Percentiles rank a stretch among this genome's conserved stretches.
phyloP scores from a whole-genome alignment of 1,139 yeast species.

The Barnettozyma hawaiiensis region DNA sequence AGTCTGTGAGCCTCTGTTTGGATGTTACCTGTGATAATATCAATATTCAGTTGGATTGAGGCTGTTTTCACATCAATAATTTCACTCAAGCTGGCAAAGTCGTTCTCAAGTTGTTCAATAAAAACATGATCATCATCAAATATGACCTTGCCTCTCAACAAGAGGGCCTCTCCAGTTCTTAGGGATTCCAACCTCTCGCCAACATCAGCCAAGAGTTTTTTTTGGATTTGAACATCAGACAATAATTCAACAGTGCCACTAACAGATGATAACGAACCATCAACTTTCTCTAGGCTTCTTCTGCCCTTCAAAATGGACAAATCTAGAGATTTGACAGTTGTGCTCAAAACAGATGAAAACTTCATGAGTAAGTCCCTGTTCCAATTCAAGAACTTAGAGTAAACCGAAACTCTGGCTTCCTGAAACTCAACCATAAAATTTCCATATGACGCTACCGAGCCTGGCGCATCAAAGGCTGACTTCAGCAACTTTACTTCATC shows the following conservation, averaged over 20 bases:
- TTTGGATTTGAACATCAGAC: constrained; percentile 30
- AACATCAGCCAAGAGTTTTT: constrained; percentile 31
- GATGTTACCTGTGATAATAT: constrained; percentile 38
- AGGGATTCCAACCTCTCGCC: constrained; percentile 25
- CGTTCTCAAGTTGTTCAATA: constrained; percentile 58
- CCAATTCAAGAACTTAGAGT: constrained; percentile 53
- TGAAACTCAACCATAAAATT: constrained; percentile 38
- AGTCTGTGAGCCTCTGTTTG: constrained; percentile 38
- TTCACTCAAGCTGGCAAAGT: constrained; percentile 40
- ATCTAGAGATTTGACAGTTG: constrained; percentile 28
- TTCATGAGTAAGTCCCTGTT: constrained; percentile 42
- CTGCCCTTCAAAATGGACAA: constrained; percentile 28
- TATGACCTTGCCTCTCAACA: constrained; percentile 42
- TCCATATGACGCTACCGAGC: constrained; percentile 38
- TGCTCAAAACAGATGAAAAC: constrained; percentile 38
- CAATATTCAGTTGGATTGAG: constrained; percentile 40
- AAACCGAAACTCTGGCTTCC: constrained; percentile 50
- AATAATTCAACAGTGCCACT: constrained; percentile 34
- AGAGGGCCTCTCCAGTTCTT: constrained; percentile 39
- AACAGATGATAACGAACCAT: constrained; percentile 34
- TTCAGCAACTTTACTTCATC: constrained; percentile 43
- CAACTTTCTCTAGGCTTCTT: constrained; percentile 31
- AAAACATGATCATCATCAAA: constrained; percentile 55
- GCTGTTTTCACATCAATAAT: constrained; percentile 36
- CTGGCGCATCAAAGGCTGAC: constrained; percentile 47